Evolutionary conservation across 257 asterid genomes (phyloP).

Genomic region (Capsicum baccatum): DNA sequence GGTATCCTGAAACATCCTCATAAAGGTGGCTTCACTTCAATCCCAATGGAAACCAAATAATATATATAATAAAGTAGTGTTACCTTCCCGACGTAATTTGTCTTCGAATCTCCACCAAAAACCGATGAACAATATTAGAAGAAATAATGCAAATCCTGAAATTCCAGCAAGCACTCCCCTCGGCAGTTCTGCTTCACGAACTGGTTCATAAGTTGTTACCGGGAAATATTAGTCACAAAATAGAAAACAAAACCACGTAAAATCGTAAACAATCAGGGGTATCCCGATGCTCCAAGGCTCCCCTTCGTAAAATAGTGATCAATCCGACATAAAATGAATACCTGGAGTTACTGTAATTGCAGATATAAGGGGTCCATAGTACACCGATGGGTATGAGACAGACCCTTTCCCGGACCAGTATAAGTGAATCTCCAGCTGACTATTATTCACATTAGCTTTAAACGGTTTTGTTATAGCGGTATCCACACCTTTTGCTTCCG

Average conservation of each 20-base stretch:
- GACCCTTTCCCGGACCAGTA: constrained; percentile 44
- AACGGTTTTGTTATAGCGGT: not conserved
- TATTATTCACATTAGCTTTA: not conserved
- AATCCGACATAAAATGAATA: constrained; percentile 19
- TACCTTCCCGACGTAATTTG: constrained; percentile 24
- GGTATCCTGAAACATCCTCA: not conserved
- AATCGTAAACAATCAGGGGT: not conserved
- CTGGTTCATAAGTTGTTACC: constrained; percentile 24
- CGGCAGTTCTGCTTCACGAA: not conserved
- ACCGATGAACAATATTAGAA: not conserved
- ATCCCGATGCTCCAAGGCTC: not conserved
- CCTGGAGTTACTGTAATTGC: constrained; percentile 41
- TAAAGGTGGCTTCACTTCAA: not conserved
- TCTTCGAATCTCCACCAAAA: constrained; percentile 1
- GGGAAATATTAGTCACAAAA: constrained; percentile 8
- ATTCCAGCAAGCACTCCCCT: not conserved
- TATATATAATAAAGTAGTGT: not conserved
- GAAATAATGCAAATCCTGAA: constrained; percentile 22
- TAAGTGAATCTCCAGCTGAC: constrained; percentile 36
- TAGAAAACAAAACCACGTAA: not conserved
- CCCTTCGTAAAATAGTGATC: not conserved
- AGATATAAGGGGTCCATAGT: constrained; percentile 37
- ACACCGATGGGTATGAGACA: not conserved
- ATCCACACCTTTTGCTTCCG: not conserved
- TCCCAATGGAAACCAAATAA: not conserved